Conservation (phyloP, 345 rosid species). For the Kandelia obovata region DNA sequence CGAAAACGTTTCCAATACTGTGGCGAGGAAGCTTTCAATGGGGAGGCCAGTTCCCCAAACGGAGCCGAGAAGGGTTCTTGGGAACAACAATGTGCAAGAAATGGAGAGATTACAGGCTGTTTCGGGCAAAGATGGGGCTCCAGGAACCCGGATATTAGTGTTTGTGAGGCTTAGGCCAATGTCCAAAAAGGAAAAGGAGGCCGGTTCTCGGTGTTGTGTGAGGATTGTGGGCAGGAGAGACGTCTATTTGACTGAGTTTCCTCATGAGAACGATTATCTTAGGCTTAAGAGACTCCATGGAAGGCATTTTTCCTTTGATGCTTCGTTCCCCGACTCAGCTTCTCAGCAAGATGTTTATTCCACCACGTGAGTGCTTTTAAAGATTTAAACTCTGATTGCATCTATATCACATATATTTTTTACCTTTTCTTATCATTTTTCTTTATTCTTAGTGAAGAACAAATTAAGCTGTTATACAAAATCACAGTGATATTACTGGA, state of each 20-base stretch:
- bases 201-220: conserved; percentile 70
- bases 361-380: conserved; percentile 56
- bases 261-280: conserved; percentile 74
- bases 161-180: conserved; percentile 94
- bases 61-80: conserved; percentile 28
- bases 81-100: conserved; percentile 28
- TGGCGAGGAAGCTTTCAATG: conserved; percentile 74
- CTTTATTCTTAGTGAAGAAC: background rate
- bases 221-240: conserved; percentile 75
- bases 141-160: conserved; percentile 60
- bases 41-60: conserved; percentile 27
- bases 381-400: background rate
- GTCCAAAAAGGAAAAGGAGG: conserved; percentile 86
- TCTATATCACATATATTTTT: background rate
- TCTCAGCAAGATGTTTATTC: conserved; percentile 80
- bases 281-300: conserved; percentile 87
- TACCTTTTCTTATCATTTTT: background rate
- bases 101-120: conserved; percentile 41
- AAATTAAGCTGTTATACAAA: no score
- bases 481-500: no score
- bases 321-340: conserved; percentile 74
- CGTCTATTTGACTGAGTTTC: conserved; percentile 78
- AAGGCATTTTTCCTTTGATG: conserved; percentile 82
- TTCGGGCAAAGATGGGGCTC: conserved; percentile 28
- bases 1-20: conserved; percentile 30